Base-by-base conservation (phyloP, 176 grass and related monocot genomes). In the Phragmites australis region DNA sequence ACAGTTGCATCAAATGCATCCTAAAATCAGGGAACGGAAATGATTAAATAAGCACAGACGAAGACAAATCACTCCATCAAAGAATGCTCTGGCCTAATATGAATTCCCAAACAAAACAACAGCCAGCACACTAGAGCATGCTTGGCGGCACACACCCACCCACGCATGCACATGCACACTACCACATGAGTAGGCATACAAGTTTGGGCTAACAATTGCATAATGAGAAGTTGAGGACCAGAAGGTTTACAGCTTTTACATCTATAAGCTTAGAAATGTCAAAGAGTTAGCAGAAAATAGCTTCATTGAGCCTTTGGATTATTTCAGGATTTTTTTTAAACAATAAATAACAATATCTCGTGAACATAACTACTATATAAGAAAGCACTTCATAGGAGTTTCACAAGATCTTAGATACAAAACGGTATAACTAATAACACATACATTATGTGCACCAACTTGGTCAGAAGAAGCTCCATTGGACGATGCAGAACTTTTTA, bases 381-480 rank as follows among this genome's bases (percentile, higher is more conserved):
- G 42, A 0, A 73, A 86, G 55, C 13, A 66, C 8, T 44, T 9
- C 17, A 40, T 32, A 55, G 16, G 64, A 70, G 26, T 30, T 67
- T 84, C 3, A 8, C n/a, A 63, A 64, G 13, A 26, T 71, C 45
- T 34, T 75, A 17, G 12, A 34, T 18, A 74, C 0, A 3, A 44
- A 73, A 82, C 18, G 4, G 16, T 59, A 65, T 43, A 53, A 19
- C 55, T 82, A 19, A 71, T 6, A 29, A 62, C 31, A 54, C 77
- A 19, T 94, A 93, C 88, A 59, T 99, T 95, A 81, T 77, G 71
- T 76, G 75, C 44, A 66, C 65, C 82, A 76, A 48, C 65, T 76
- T 83, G 72, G 62, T 93, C 91, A 82, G 89, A 93, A 79, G 72
- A 82, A 80, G 88, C 58, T 67, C 81, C 92, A 46, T 84, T 89